Percentiles rank a stretch among this genome's conserved stretches.
Conservation (phyloP, 768 basidiomycete species). For the Panellus pusillus region DNA sequence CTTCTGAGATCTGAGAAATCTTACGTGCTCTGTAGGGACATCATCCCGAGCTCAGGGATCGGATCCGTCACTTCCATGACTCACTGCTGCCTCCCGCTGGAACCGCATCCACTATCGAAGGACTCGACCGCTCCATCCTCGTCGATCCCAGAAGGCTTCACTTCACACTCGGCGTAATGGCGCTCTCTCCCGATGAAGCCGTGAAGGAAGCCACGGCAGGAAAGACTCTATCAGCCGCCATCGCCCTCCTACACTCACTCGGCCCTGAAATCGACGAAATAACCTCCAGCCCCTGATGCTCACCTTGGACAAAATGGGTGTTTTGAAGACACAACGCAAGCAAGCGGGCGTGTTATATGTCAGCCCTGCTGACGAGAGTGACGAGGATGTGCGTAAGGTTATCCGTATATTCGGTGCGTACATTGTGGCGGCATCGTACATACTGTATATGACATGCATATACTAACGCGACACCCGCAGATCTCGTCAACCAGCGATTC, state of each 20-base stretch:
- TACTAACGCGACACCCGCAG: background rate
- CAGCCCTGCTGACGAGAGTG: slow-evolving; percentile 42
- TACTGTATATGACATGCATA: background rate
- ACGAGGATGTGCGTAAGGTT: slow-evolving; percentile 22
- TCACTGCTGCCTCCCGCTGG: slow-evolving; percentile 37
- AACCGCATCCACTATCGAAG: slow-evolving; percentile 34
- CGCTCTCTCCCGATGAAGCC: slow-evolving; percentile 33
- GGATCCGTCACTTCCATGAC: slow-evolving; percentile 38
- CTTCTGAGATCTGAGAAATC: background rate
- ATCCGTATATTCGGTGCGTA: slow-evolving; percentile 10
- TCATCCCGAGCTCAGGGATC: slow-evolving; percentile 37
- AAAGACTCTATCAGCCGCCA: slow-evolving; percentile 39
- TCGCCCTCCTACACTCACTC: slow-evolving; percentile 43
- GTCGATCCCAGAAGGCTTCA: slow-evolving; percentile 63
- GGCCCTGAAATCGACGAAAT: slow-evolving; percentile 43
- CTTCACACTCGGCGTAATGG: slow-evolving; percentile 75
- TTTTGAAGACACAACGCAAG: slow-evolving; percentile 40
- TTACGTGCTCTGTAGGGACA: slow-evolving; percentile 33
- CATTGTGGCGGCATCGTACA: too few relatives aligned
- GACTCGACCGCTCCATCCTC: slow-evolving; percentile 62
- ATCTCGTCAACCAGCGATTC: slow-evolving; percentile 15
- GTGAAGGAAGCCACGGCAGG: background rate
- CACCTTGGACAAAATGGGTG: slow-evolving; percentile 47
- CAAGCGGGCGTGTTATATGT: slow-evolving; percentile 57
- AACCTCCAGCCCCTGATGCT: slow-evolving; percentile 25